Conservation (phyloP, 108 stramenopile species). For the Cyclostephanos tholiformis region DNA sequence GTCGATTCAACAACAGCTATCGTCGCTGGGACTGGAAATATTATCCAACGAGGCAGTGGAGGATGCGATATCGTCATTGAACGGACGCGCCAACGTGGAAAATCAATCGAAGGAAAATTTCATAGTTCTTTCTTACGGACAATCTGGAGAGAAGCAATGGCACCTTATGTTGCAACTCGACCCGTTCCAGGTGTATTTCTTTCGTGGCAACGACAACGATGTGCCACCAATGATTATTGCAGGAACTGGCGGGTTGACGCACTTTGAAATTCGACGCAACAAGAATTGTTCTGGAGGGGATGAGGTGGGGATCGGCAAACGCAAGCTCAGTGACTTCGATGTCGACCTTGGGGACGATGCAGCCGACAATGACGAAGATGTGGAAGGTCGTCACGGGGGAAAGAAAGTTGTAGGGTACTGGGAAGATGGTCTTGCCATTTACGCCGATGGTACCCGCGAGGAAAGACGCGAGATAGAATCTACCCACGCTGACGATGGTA, state of each 20-base stretch:
- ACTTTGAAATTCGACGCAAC: conserved; percentile 86
- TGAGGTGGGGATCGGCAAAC: conserved; percentile 6
- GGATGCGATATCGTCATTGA: conserved; percentile 29
- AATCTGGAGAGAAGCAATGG: conserved; percentile 37
- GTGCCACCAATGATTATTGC: conserved; percentile 65
- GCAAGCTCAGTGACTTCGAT: conserved; percentile 16
- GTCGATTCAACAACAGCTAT: conserved; percentile 9
- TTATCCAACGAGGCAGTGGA: conserved; percentile 5
- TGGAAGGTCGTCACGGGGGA: conserved; percentile 57
- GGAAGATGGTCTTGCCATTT: conserved; percentile 92
- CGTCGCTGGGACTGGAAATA: background rate
- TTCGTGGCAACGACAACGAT: conserved; percentile 56
- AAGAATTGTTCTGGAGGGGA: conserved; percentile 34
- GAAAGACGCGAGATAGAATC: conserved; percentile 53
- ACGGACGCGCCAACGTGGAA: conserved; percentile 20
- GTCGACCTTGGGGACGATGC: conserved; percentile 45
- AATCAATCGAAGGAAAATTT: conserved; percentile 32
- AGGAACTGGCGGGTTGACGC: conserved; percentile 69
- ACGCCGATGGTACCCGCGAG: conserved; percentile 87
- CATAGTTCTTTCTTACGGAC: conserved; percentile 41
- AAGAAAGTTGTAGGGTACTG: conserved; percentile 92
- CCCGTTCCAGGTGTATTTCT: conserved; percentile 73
- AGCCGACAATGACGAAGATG: conserved; percentile 32
- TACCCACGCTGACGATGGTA: conserved; percentile 23
- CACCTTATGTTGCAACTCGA: conserved; percentile 68